Evolutionary conservation across 345 rosid species (phyloP).

Genomic region (Murraya paniculata): DNA sequence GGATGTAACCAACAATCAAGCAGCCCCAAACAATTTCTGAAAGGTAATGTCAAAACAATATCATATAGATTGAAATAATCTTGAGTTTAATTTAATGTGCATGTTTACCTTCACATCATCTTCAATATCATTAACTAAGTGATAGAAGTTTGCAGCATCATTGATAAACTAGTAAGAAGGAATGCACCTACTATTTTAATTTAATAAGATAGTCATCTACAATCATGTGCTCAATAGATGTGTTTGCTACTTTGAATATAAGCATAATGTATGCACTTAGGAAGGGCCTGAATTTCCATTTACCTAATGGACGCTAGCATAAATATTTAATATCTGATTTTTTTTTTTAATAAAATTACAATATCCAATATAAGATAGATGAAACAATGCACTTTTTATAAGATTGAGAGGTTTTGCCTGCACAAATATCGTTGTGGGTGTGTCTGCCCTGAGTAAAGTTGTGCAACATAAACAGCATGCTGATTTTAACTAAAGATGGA

Average conservation of each 20-base stretch:
- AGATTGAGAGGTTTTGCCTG: not conserved
- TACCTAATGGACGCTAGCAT: not conserved
- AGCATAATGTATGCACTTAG: not conserved
- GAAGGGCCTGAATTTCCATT: not conserved
- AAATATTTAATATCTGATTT: too few species aligned
- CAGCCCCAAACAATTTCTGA: not conserved
- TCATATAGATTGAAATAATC: not conserved
- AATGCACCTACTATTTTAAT: not conserved
- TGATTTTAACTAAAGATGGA: not conserved
- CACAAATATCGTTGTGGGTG: not conserved
- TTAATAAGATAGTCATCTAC: not conserved
- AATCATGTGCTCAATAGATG: not conserved
- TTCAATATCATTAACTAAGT: not conserved
- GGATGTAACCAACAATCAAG: not conserved
- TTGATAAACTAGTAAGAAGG: not conserved
- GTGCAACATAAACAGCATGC: not conserved
- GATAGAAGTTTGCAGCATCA: not conserved
- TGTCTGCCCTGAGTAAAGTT: too few species aligned
- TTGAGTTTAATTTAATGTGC: not conserved
- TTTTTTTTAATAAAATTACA: not conserved
- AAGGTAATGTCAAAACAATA: not conserved
- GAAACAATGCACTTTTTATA: not conserved
- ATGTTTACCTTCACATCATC: not conserved
- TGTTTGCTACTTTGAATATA: not conserved
- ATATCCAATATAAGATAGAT: not conserved